Conservation (phyloP, 352 stramenopile genomes). For the Globisporangium spinosum region DNA sequence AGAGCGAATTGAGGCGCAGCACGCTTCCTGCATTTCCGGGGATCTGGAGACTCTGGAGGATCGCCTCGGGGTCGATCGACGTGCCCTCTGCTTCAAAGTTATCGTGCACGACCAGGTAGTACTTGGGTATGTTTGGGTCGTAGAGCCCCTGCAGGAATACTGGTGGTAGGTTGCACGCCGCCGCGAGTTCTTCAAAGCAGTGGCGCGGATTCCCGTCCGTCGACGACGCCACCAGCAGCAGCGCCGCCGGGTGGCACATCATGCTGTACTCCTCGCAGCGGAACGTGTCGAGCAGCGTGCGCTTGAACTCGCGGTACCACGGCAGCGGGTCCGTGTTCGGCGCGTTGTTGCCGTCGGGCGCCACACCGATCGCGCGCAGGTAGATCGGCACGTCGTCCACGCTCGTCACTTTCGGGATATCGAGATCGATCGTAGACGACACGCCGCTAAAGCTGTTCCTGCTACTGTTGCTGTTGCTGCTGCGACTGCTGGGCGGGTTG, state of each 20-base stretch:
- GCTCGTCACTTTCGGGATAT: constrained; percentile 50
- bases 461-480: neutral
- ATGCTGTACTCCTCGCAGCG: constrained; percentile 80
- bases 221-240: constrained; percentile 78
- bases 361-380: constrained; percentile 48
- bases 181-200: constrained; percentile 64
- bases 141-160: constrained; percentile 78
- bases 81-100: constrained; percentile 69
- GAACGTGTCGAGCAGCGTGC: constrained; percentile 78
- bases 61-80: constrained; percentile 72
- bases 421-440: constrained; percentile 45
- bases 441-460: constrained; percentile 12
- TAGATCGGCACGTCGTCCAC: constrained; percentile 71
- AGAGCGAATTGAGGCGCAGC: constrained; percentile 65
- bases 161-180: constrained; percentile 40
- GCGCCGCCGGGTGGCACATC: constrained; percentile 64
- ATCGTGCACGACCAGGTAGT: constrained; percentile 90
- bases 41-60: constrained; percentile 70
- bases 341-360: constrained; percentile 34
- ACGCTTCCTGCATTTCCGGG: constrained; percentile 43
- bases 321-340: constrained; percentile 38
- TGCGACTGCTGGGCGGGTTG: constrained; percentile 29
- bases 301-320: constrained; percentile 82
- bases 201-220: constrained; percentile 77
- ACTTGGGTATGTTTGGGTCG: constrained; percentile 76